Evolutionary conservation across 2,329 filamentous ascomycete genomes (phyloP), one percentile per base, ranked within the genome.

Genomic region (Chalaropsis thielavioides): DNA sequence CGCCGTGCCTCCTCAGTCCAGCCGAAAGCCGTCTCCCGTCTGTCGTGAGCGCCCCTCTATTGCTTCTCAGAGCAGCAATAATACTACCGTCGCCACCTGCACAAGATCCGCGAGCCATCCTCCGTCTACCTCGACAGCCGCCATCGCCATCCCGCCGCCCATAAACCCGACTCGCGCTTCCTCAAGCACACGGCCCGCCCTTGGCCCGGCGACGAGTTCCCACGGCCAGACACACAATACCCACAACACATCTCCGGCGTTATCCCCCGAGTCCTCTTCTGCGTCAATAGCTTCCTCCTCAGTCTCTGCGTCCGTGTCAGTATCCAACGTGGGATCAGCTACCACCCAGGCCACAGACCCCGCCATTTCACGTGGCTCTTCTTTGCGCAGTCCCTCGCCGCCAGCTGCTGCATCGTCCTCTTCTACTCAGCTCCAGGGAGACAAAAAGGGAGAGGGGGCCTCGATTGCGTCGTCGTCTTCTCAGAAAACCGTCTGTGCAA

Each of bases 301-400:
- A 13, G 60, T 46, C 3, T 58, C 62, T 15, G 62, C 22, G 40
- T 64, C 62, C 4, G 38, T 6, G 8, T 41, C 49, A 35, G 51
- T 11, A 19, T 64, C 62, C 15, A 58, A 64, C 62, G 62, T 64
- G 41, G 62, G 62, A 13, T 64, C 62, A n/a, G 62, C 54, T 22
- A 58, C 49, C 31, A 64, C 62, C 38, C 62, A 64, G 54, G 62
- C 62, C 31, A 64, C 62, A 8, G 62, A 64, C 62, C 62, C 62
- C 22, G 38, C 51, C 7, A 15, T 59, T 59, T 64, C 46, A 22
- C 27, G 41, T 31, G 40, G 60, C n/a, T 44, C 60, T 24, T 62
- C 60, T 4, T 46, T 62, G 44, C 60, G 31, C 31, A 62, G 60
- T 24, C 60, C 60, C 60, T 62, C 60, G 35, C 60, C 60, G 35